Percentiles rank a stretch among this genome's conserved stretches.
phyloP scores from a whole-genome alignment of 164 flowering plant genomes.

The Vitis rupestris region DNA sequence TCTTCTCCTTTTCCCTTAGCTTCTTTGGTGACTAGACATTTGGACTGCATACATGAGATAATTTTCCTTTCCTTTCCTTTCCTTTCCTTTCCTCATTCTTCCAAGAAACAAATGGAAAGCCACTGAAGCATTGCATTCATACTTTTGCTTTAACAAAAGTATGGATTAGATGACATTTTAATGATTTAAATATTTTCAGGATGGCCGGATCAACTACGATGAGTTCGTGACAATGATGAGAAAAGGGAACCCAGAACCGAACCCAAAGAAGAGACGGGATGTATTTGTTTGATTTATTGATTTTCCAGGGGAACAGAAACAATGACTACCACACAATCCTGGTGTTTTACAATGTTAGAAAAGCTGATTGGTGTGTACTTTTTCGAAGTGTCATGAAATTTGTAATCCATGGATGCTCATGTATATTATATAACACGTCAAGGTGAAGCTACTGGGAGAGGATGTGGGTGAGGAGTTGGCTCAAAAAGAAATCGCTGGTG shows the following conservation, averaged over 20 bases:
- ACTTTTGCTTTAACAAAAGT: no score
- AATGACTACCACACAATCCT: not conserved
- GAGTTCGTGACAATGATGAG: conserved; percentile 92
- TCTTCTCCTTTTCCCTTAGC: no score
- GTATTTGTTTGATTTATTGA: conserved; percentile 22
- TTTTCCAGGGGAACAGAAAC: not conserved
- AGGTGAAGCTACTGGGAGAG: not conserved
- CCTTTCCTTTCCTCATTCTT: no score
- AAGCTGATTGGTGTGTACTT: not conserved
- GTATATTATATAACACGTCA: not conserved
- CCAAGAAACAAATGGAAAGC: no score
- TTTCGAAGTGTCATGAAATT: not conserved
- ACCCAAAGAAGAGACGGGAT: conserved; percentile 69
- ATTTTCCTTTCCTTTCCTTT: no score
- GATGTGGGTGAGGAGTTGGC: not conserved
- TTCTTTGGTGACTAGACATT: no score
- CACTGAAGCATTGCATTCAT: no score
- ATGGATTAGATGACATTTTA: no score
- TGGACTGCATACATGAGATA: no score
- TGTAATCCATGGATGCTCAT: not conserved
- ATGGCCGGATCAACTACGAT: conserved; percentile 80
- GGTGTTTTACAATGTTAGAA: not conserved
- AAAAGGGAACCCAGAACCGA: conserved; percentile 78
- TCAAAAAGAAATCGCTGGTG: not conserved
- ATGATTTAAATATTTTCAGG: conserved; percentile 35